These are phyloP conservation scores for Oryza meyeriana DNA, from an alignment of 176 grass and related monocot genomes.

Conservation along the genomic window DNA sequence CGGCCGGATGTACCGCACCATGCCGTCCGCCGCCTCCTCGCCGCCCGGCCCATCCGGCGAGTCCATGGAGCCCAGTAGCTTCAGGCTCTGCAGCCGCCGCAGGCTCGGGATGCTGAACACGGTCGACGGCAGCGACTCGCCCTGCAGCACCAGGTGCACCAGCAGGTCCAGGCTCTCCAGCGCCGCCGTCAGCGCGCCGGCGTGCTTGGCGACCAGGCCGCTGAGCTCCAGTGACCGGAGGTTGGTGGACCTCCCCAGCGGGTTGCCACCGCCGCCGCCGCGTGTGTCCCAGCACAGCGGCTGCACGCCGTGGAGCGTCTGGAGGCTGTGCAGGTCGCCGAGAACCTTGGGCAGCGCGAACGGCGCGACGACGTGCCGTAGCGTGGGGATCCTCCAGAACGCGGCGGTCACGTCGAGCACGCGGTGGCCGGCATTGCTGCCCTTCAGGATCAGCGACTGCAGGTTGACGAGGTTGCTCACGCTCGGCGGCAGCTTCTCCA, in stretches of 20 bases:
- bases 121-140: conserved; percentile 36
- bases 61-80: conserved; percentile 34
- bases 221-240: conserved; percentile 42
- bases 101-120: conserved; percentile 44
- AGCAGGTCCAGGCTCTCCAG: conserved; percentile 50
- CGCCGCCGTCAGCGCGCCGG: conserved; percentile 8
- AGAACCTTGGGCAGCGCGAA: conserved; percentile 38
- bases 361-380: conserved; percentile 44
- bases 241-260: conserved; percentile 37
- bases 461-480: conserved; percentile 56
- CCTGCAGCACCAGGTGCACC: conserved; percentile 36
- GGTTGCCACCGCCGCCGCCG: background rate
- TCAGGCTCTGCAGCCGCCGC: conserved; percentile 47
- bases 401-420: conserved; percentile 28
- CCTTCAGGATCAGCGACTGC: conserved; percentile 49
- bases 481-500: conserved; percentile 43
- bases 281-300: conserved; percentile 28
- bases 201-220: conserved; percentile 30
- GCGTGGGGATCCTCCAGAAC: conserved; percentile 53
- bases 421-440: conserved; percentile 1
- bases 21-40: background rate
- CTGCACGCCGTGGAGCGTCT: conserved; percentile 46
- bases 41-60: background rate
- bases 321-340: conserved; percentile 44
- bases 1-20: conserved; percentile 41